A percentile compares a stretch with the other conserved stretches of the same genome.
These are phyloP conservation scores for Auriculariales sp. DNA, from an alignment of 768 basidiomycete species.

Conservation along the genomic window DNA sequence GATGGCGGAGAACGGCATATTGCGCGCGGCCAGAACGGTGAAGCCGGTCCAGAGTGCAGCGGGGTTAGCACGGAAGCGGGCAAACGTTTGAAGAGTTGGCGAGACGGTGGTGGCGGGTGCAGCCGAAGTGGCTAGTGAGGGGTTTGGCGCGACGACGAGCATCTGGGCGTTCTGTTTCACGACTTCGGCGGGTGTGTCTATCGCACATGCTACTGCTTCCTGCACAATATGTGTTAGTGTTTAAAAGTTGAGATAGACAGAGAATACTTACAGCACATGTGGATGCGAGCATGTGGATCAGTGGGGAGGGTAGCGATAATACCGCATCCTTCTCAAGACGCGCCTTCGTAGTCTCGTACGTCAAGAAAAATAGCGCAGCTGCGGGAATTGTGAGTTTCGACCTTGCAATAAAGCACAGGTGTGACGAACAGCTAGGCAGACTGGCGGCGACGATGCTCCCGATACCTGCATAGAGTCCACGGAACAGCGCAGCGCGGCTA, in stretches of 20 bases:
- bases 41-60: background rate
- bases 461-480: slow-evolving; percentile 82
- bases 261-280: background rate
- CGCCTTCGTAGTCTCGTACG: background rate
- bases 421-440: background rate
- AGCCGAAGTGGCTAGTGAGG: background rate
- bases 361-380: background rate
- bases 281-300: background rate
- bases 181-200: background rate
- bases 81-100: background rate
- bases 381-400: background rate
- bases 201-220: background rate
- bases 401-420: background rate
- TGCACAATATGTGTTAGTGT: too few relatives aligned
- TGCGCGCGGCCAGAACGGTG: background rate
- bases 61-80: background rate
- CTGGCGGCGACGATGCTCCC: slow-evolving; percentile 80
- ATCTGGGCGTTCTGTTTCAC: background rate
- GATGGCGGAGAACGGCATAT: slow-evolving; percentile 94
- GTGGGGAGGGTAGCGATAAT: background rate
- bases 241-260: too few relatives aligned
- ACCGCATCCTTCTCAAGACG: background rate
- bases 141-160: background rate
- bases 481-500: slow-evolving; percentile 71
- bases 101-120: background rate